These are phyloP conservation scores for Tulasnella sp. DNA, from an alignment of 768 basidiomycete genomes.

Conservation along the genomic window DNA sequence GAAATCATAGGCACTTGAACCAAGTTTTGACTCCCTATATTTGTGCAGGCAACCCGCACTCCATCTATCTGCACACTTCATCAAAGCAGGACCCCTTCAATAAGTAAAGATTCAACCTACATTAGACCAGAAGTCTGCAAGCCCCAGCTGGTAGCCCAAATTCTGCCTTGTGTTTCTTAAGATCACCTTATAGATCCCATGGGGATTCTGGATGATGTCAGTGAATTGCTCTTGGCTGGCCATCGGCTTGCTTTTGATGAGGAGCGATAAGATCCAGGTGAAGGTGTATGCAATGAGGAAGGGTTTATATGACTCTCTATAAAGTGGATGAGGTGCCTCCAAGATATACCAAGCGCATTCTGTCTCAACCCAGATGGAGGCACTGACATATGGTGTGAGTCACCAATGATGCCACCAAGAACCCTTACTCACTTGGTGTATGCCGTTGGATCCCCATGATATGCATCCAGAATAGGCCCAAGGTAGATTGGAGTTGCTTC, in stretches of 20 bases:
- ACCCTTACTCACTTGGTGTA: not conserved
- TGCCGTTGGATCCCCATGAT: not conserved
- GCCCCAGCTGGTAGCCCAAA: not conserved
- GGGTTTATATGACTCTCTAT: constrained; percentile 48
- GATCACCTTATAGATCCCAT: constrained; percentile 43
- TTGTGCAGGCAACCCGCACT: not conserved
- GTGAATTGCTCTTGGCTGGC: constrained; percentile 14
- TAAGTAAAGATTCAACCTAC: not conserved
- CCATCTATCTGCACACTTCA: not conserved
- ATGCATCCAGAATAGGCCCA: not conserved
- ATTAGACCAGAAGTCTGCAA: not conserved
- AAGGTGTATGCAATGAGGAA: constrained; percentile 59
- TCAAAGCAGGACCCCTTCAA: not conserved
- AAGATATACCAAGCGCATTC: constrained; percentile 66
- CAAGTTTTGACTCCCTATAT: not conserved
- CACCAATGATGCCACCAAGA: not conserved
- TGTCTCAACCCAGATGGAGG: constrained; percentile 59
- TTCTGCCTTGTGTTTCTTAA: constrained; percentile 4
- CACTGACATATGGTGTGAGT: not conserved
- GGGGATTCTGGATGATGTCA: not conserved
- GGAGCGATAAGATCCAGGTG: constrained; percentile 54
- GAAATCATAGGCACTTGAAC: not conserved
- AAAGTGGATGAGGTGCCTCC: constrained; percentile 51
- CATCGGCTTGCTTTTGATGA: constrained; percentile 32
- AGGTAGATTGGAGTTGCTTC: not conserved